Evolutionary conservation across 2,329 filamentous ascomycete species (phyloP).

Genomic region (Escovopsis weberi): DNA sequence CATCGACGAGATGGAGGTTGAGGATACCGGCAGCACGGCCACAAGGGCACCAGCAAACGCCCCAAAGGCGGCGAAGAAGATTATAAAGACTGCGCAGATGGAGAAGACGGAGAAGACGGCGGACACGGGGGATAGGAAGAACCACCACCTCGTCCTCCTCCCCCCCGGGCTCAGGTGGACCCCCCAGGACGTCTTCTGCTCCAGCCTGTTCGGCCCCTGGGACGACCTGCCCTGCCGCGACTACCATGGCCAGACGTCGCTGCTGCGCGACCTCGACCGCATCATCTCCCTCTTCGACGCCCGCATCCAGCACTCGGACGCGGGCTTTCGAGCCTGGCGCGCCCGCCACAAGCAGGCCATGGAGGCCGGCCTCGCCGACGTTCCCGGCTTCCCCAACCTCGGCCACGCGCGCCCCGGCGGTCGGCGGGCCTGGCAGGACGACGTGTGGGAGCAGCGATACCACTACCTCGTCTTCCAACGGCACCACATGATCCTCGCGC

Average conservation of each 20-base stretch:
- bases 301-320: conserved; percentile 10
- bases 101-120: no score
- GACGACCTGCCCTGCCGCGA: conserved; percentile 5
- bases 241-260: conserved; percentile 1
- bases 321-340: conserved; percentile 10
- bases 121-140: no score
- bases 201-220: conserved; percentile 6
- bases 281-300: conserved; percentile 11
- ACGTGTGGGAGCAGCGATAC: conserved; percentile 11
- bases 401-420: background rate
- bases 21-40: background rate
- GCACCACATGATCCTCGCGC: conserved; percentile 5
- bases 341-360: conserved; percentile 12
- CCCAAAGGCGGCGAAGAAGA: background rate
- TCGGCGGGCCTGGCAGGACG: conserved; percentile 6
- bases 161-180: conserved; percentile 2
- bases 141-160: background rate
- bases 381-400: conserved; percentile 7
- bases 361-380: conserved; percentile 4
- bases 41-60: background rate
- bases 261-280: conserved; percentile 10
- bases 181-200: conserved; percentile 1
- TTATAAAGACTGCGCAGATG: no score
- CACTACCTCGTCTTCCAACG: conserved; percentile 11
- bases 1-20: background rate